Evolutionary conservation across 345 rosid species (phyloP).

Genomic region (Dipteronia dyeriana): DNA sequence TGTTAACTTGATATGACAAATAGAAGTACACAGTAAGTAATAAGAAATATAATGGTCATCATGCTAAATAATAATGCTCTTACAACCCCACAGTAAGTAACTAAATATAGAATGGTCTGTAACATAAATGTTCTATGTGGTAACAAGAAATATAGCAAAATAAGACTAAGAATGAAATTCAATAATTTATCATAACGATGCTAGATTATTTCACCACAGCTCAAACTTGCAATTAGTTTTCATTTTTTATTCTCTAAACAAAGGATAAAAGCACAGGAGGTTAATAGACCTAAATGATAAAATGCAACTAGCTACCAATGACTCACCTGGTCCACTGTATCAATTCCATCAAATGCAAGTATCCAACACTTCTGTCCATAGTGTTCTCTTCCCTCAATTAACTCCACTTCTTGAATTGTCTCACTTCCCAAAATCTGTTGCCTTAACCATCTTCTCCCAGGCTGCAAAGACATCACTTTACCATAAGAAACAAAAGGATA

Average conservation of each 20-base stretch:
- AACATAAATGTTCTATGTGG: background rate
- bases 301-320: background rate
- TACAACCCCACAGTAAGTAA: background rate
- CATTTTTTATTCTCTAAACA: background rate
- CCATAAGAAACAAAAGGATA: background rate
- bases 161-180: background rate
- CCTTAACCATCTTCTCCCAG: slow-evolving; percentile 90
- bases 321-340: slow-evolving; percentile 68
- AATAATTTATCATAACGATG: background rate
- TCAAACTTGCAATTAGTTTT: background rate
- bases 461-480: slow-evolving; percentile 39
- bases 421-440: slow-evolving; percentile 63
- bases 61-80: background rate
- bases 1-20: background rate
- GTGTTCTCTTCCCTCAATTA: slow-evolving; percentile 80
- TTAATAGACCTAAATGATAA: background rate
- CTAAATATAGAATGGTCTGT: background rate
- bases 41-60: background rate
- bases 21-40: background rate
- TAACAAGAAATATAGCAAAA: background rate
- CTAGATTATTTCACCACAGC: background rate
- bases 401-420: slow-evolving; percentile 66
- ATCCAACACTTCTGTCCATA: slow-evolving; percentile 84
- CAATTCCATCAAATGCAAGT: slow-evolving; percentile 70
- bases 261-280: background rate